Evolutionary conservation across 805 yeast genomes (phyloP), one percentile per base, ranked within the genome.

Genomic region (Candida loeiensis): DNA sequence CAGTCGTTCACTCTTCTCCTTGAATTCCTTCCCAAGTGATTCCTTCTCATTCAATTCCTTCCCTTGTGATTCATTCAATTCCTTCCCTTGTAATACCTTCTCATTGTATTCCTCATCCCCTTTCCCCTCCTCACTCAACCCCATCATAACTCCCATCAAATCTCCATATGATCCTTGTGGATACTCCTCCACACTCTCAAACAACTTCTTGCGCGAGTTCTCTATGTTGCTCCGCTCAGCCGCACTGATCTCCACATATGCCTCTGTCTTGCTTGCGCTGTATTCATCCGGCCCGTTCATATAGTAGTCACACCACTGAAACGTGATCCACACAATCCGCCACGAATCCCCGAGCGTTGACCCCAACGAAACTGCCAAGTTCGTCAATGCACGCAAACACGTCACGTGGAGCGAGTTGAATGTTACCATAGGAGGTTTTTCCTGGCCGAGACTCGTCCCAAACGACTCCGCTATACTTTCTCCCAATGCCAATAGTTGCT

Each of bases 301-400:
- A 48, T 67, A 84, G 51, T 80, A 85, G 41, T 84, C 80, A 36
- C 82, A 71, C 95, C 95, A 85, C 58, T 85, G 95, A 41, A 88
- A 67, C 0, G 95, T 75, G 4, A 76, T 70, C 69, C 69, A 69
- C 15, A 69, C 55, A 20, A 65, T 71, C 9, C 63, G 59, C 98
- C 98, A 91, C 22, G 84, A 77, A 3, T 63, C 56, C 4, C 74
- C 74, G 12, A 91, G 67, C 1, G 80, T 74, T 1, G 90, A 76
- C 0, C 96, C 97, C n/a, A 91, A 61, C 0, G 96, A 85, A 2
- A 81, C 73, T 0, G 91, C 89, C 36, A 91, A 65, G 44, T 87
- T 85, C 3, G 82, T 65, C 27, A 91, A 59, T 0, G 95, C 96
- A 36, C 96, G 69, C 28, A 88, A 76, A 48, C 95, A 79, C 7